Conservation (phyloP, 495 filamentous ascomycete species). For the Aspergillus mulundensis region DNA sequence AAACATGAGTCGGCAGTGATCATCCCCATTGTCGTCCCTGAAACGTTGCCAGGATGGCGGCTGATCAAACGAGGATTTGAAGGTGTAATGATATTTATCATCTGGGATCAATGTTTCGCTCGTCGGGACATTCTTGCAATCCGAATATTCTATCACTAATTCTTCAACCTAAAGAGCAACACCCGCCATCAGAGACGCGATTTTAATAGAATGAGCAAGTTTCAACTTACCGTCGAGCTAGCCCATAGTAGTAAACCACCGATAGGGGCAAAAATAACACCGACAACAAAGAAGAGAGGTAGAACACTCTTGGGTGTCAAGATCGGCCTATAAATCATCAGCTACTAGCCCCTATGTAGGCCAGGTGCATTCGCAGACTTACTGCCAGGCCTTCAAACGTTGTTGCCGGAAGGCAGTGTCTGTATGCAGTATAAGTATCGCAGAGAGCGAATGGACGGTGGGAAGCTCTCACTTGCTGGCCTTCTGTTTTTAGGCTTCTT, state of each 20-base stretch:
- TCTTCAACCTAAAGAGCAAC: slow-evolving; percentile 69
- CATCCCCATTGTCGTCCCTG: slow-evolving; percentile 13
- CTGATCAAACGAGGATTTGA: slow-evolving; percentile 49
- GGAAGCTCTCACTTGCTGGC: slow-evolving; percentile 65
- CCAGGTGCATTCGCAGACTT: slow-evolving; percentile 29
- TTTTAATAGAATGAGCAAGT: background rate
- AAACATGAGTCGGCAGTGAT: slow-evolving; percentile 67
- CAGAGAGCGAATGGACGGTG: slow-evolving; percentile 3
- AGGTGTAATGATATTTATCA: slow-evolving; percentile 57
- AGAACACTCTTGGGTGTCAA: slow-evolving; percentile 89
- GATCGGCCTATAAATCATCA: slow-evolving; percentile 60
- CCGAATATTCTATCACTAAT: slow-evolving; percentile 81
- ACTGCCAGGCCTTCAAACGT: slow-evolving; percentile 93
- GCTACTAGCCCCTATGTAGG: slow-evolving; percentile 1
- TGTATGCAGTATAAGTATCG: slow-evolving; percentile 27
- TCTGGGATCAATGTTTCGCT: slow-evolving; percentile 35
- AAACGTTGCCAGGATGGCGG: slow-evolving; percentile 36
- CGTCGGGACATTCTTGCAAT: slow-evolving; percentile 57
- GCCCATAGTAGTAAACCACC: slow-evolving; percentile 82
- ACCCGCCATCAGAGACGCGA: slow-evolving; percentile 16
- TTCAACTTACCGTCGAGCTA: slow-evolving; percentile 58
- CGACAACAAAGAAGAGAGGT: slow-evolving; percentile 82
- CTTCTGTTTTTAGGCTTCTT: slow-evolving; percentile 83
- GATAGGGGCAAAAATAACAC: slow-evolving; percentile 82
- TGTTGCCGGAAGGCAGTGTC: slow-evolving; percentile 93